Conservation (phyloP, 139 green algal genomes). For the Coelastrella sp. region DNA sequence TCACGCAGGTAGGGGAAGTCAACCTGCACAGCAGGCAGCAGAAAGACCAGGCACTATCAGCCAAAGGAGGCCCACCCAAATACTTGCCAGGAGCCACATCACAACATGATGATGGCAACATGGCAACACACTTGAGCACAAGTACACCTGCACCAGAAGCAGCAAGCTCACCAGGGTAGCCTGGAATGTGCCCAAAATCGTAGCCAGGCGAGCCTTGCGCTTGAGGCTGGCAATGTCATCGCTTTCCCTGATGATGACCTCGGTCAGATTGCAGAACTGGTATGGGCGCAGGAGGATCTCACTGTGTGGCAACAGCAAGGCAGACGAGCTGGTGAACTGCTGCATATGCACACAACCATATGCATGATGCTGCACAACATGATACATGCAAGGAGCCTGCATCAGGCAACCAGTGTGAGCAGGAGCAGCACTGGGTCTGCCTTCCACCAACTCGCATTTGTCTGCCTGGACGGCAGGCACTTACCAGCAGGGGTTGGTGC, state of each 20-base stretch:
- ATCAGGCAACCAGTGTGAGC: neutral
- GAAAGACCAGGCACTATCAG: neutral
- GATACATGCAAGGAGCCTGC: neutral
- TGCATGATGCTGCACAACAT: neutral
- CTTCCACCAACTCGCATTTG: neutral
- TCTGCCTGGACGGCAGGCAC: neutral
- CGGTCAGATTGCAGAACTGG: slow-evolving; percentile 66
- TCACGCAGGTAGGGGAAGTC: slow-evolving; percentile 29
- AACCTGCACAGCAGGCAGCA: neutral
- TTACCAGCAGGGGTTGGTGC: slow-evolving; percentile 62
- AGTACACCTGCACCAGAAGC: neutral
- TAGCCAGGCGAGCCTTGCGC: slow-evolving; percentile 56
- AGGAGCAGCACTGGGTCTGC: neutral
- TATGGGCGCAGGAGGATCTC: slow-evolving; percentile 64
- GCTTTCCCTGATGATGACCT: slow-evolving; percentile 55
- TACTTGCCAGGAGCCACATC: no score
- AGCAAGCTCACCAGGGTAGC: neutral
- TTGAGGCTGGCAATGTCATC: slow-evolving; percentile 45
- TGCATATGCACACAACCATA: neutral
- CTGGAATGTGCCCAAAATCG: slow-evolving; percentile 62
- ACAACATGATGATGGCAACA: no score
- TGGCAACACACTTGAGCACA: no score
- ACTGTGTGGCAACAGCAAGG: slow-evolving; percentile 10
- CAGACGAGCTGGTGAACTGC: neutral
- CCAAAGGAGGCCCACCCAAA: neutral